These are phyloP conservation scores for Actinidia arguta DNA, from an alignment of 179 eudicot genomes.

Conservation along the genomic window DNA sequence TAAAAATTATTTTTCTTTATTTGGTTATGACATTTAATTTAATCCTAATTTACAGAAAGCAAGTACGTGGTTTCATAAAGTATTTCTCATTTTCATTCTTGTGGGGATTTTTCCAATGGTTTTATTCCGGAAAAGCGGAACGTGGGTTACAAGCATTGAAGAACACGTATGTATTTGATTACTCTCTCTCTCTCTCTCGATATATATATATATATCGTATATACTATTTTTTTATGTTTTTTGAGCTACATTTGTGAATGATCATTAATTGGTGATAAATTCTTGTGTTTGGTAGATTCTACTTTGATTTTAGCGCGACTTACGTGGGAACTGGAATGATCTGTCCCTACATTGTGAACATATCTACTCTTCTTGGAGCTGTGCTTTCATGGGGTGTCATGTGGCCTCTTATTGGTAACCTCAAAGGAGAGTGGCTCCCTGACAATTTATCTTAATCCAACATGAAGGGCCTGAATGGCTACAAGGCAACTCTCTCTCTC, in stretches of 20 bases:
- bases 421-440: constrained; percentile 81
- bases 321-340: constrained; percentile 95
- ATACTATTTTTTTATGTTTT: neutral
- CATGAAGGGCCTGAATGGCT: constrained; percentile 86
- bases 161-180: constrained; percentile 42
- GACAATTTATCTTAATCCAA: constrained; percentile 59
- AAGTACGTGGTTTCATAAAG: constrained; percentile 66
- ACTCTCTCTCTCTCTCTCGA: neutral
- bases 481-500: constrained; percentile 58
- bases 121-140: constrained; percentile 56
- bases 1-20: too few species aligned
- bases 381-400: constrained; percentile 87
- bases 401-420: constrained; percentile 81
- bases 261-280: neutral
- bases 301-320: constrained; percentile 92
- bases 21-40: neutral
- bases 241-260: neutral
- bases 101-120: constrained; percentile 94
- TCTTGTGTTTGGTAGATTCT: constrained; percentile 53
- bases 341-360: constrained; percentile 82
- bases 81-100: constrained; percentile 74
- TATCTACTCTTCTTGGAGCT: constrained; percentile 83
- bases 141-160: constrained; percentile 75
- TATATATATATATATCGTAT: too few species aligned
- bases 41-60: constrained; percentile 52